Evolutionary conservation across 345 rosid species (phyloP).

Genomic region (Gossypium rotundifolium): DNA sequence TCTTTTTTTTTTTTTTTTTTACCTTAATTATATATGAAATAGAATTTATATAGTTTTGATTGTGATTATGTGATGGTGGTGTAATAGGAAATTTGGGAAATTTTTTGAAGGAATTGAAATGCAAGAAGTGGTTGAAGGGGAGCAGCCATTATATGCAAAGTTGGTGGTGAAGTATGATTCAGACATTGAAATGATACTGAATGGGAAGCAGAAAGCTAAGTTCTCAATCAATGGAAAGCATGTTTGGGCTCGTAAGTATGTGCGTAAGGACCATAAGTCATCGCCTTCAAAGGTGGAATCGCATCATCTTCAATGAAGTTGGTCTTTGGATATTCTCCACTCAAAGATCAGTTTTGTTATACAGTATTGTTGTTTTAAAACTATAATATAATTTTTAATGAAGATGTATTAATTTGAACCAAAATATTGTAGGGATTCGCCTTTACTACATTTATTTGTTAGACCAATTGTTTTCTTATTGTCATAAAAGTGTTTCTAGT

Average conservation of each 20-base stretch:
- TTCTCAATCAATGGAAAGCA: conserved; percentile 72
- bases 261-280: conserved; percentile 16
- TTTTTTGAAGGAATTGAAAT: neutral
- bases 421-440: too few relatives aligned
- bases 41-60: too few relatives aligned
- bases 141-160: conserved; percentile 7
- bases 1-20: too few relatives aligned
- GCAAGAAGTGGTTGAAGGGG: neutral
- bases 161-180: neutral
- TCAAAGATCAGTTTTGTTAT: too few relatives aligned
- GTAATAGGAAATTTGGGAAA: neutral
- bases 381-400: too few relatives aligned
- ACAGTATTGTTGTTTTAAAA: too few relatives aligned
- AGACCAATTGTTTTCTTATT: too few relatives aligned
- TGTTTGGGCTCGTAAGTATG: conserved; percentile 53
- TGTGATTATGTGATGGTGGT: too few relatives aligned
- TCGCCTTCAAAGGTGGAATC: neutral
- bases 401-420: too few relatives aligned
- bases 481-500: too few relatives aligned
- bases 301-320: neutral
- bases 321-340: neutral
- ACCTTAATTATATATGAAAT: too few relatives aligned
- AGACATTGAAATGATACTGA: conserved; percentile 15
- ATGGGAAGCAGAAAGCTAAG: conserved; percentile 35
- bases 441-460: too few relatives aligned